phyloP scores from a whole-genome alignment of 2,329 filamentous ascomycete species.

The Botrytis galanthina region DNA sequence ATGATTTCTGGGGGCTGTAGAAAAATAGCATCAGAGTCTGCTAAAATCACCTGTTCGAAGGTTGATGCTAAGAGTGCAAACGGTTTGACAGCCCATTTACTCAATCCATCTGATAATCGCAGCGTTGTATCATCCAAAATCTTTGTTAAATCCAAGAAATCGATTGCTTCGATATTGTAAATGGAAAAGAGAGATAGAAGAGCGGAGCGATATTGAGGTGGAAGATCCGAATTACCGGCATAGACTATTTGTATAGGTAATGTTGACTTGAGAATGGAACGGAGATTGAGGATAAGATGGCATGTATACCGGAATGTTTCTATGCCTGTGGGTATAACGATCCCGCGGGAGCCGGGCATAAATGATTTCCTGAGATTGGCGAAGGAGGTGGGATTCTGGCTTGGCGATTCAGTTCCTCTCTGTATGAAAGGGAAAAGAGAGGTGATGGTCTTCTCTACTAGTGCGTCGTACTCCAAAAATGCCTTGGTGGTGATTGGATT shows the following conservation, averaged over 20 bases:
- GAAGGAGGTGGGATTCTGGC: not conserved
- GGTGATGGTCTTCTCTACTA: not conserved
- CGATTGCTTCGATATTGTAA: not conserved
- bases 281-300: constrained; percentile 3
- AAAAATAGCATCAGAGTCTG: not conserved
- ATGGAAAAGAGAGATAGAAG: not conserved
- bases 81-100: constrained; percentile 42
- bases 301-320: constrained; percentile 8
- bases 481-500: not conserved
- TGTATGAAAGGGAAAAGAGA: not conserved
- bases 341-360: not conserved
- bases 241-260: constrained; percentile 10
- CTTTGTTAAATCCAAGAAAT: constrained; percentile 18
- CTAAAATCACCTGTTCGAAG: not conserved
- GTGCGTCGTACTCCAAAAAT: not conserved
- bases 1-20: constrained; percentile 20
- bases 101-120: not conserved
- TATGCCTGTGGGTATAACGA: constrained; percentile 4
- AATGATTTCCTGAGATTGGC: not conserved
- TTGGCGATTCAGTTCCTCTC: too few species aligned
- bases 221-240: not conserved
- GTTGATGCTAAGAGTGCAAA: not conserved
- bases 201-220: not conserved
- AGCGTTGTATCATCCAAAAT: constrained; percentile 16
- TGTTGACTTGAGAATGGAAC: not conserved